Base-by-base conservation (phyloP, 805 yeast species). In the Suhomyces faveliae region DNA sequence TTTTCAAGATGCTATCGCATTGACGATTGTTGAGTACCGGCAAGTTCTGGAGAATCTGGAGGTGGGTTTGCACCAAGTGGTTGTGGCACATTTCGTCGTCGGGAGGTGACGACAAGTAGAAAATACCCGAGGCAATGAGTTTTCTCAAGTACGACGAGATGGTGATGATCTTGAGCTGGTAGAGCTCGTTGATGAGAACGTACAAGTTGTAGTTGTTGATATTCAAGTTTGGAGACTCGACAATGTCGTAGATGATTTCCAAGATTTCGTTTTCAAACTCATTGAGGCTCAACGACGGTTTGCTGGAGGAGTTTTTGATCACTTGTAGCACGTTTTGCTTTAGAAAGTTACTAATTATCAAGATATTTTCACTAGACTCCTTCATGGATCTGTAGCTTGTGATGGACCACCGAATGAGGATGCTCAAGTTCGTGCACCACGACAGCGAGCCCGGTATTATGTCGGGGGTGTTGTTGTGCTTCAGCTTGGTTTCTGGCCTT, bases 91-190 rank as follows among this genome's bases (percentile, higher is more conserved):
- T 11, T 5, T 13, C n/a, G 20, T 15, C 27, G 9, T 25, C 42
- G 24, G 57, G 78, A 6, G 79, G 74, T 3, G 73, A 67, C 3
- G 61, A 52, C 10, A 81, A 64, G 63, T 87, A 89, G 40, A 91
- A 79, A 0, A 89, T 73, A 4, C 97, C 99, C 0, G 94, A 83
- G 8, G 97, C 89, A 40, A 92, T 90, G 30, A 91, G 69, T 55
- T 84, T 81, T 57, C 97, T 72, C 48, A 91, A 73, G 58, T 92
- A 92, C 1, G 86, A 77, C 1, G 86, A 81, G 12, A 83, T 71
- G 2, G 79, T 65, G 20, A 86, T 73, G 20, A 85, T 62, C 40
- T 76, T 77, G 46, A 74, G 54, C 37, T 74, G 77, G 42, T 74
- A 73, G 3, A 84, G 62, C 60, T 80, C 84, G 46, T 75, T 72